A percentile compares a stretch with the other conserved stretches of the same genome.
Conservation (phyloP, 495 filamentous ascomycete genomes). For the Talaromyces borbonicus region DNA sequence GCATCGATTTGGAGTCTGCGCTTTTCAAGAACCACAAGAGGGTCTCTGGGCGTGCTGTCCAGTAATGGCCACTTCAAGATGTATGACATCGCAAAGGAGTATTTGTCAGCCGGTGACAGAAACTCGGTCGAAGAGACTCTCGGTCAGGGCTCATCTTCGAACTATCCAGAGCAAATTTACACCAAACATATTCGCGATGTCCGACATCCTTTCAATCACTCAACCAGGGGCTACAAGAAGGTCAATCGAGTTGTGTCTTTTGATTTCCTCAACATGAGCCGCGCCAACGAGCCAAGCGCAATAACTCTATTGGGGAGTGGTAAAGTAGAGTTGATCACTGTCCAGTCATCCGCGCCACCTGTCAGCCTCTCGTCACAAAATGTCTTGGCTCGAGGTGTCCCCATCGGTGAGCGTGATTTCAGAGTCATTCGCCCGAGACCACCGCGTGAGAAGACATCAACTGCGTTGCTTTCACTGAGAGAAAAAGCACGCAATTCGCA, state of each 20-base stretch:
- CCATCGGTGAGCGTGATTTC: constrained; percentile 21
- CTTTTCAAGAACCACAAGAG: constrained; percentile 64
- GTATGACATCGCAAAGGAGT: constrained; percentile 58
- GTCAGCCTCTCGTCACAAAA: constrained; percentile 38
- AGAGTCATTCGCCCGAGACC: constrained; percentile 23
- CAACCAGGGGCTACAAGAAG: constrained; percentile 35
- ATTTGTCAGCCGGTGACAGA: constrained; percentile 30
- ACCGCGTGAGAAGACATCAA: constrained; percentile 20
- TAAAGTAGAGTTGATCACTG: constrained; percentile 49
- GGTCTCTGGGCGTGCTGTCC: constrained; percentile 65
- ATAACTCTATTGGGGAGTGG: constrained; percentile 61
- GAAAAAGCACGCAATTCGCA: constrained; percentile 9
- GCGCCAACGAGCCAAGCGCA: constrained; percentile 50
- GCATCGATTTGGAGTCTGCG: constrained; percentile 66
- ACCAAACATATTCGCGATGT: constrained; percentile 42
- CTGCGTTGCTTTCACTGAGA: constrained; percentile 22
- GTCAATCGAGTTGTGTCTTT: constrained; percentile 69
- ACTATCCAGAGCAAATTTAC: constrained; percentile 34
- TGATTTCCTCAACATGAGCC: constrained; percentile 66
- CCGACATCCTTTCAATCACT: constrained; percentile 33
- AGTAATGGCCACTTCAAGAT: constrained; percentile 71
- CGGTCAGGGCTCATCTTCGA: constrained; percentile 30
- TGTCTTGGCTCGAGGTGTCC: constrained; percentile 25
- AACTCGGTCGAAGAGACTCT: constrained; percentile 31
- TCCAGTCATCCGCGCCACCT: constrained; percentile 49